Evolutionary conservation across 768 basidiomycete genomes (phyloP).

Genomic region (Hebeloma cylindrosporum): DNA sequence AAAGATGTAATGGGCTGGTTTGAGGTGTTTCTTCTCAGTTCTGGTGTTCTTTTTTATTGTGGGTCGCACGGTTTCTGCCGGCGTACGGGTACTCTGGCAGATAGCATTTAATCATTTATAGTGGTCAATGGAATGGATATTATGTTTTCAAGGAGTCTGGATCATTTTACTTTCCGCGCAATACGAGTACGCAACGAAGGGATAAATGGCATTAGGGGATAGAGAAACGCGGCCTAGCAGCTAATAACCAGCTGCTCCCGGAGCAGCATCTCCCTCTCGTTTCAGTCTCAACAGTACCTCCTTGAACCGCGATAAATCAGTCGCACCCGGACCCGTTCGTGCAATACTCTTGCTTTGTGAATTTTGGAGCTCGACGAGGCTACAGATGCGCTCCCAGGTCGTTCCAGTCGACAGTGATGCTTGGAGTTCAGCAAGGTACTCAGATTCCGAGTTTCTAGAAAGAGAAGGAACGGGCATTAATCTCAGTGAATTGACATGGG

Average conservation of each 20-base stretch:
- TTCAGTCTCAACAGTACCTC: conserved; percentile 88
- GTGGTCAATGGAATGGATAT: too few relatives aligned
- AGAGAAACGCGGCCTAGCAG: not conserved
- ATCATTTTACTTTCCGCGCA: too few relatives aligned
- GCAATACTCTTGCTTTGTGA: conserved; percentile 97
- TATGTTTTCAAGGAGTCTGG: too few relatives aligned
- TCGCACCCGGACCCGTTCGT: conserved; percentile 81
- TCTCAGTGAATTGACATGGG: conserved; percentile 1
- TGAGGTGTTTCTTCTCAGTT: not conserved
- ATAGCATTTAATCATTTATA: too few relatives aligned
- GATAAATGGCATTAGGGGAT: not conserved
- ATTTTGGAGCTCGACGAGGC: conserved; percentile 84
- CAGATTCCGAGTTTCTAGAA: conserved; percentile 80
- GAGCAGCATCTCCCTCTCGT: conserved; percentile 88
- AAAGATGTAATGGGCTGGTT: conserved; percentile 16
- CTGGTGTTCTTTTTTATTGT: not conserved
- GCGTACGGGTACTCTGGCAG: too few relatives aligned
- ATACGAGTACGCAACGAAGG: too few relatives aligned
- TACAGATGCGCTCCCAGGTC: conserved; percentile 94
- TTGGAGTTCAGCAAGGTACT: conserved; percentile 70
- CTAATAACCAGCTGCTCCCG: conserved; percentile 92
- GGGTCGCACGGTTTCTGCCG: not conserved
- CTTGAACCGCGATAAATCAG: conserved; percentile 87
- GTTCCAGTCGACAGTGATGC: conserved; percentile 84
- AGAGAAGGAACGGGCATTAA: conserved; percentile 2